Evolutionary conservation across 2,329 filamentous ascomycete species (phyloP).

Genomic region (Sphaerulina musiva): DNA sequence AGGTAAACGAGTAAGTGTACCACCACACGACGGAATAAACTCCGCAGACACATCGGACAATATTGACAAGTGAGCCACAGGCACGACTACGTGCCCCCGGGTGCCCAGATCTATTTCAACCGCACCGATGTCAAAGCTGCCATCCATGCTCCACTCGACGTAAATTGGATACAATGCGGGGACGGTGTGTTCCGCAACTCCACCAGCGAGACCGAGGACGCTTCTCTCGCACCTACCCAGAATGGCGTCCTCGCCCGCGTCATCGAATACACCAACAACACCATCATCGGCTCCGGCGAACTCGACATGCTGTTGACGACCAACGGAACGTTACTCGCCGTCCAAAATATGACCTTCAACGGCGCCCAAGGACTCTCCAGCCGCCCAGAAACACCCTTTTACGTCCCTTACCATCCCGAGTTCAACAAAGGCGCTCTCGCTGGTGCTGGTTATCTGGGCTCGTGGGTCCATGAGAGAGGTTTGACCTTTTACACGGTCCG

Average conservation of each 20-base stretch:
- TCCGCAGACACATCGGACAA: not conserved
- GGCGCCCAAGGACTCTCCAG: conserved; percentile 43
- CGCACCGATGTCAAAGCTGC: conserved; percentile 47
- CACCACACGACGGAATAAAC: too few species aligned
- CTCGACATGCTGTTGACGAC: conserved; percentile 46
- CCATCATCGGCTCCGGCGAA: conserved; percentile 32
- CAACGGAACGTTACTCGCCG: conserved; percentile 47
- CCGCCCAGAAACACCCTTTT: conserved; percentile 38
- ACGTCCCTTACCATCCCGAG: conserved; percentile 41
- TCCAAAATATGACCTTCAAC: conserved; percentile 53
- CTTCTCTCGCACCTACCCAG: conserved; percentile 20
- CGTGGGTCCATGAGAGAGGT: conserved; percentile 40
- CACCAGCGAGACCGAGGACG: conserved; percentile 11
- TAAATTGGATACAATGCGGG: conserved; percentile 27
- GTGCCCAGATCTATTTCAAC: conserved; percentile 42
- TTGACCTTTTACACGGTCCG: conserved; percentile 30
- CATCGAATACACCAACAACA: conserved; percentile 32
- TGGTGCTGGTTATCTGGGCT: conserved; percentile 39
- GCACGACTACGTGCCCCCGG: not conserved
- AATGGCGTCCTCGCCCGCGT: conserved; percentile 21
- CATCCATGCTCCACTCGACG: conserved; percentile 37
- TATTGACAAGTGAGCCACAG: not conserved
- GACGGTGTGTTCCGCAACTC: conserved; percentile 27
- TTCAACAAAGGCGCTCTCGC: conserved; percentile 31
- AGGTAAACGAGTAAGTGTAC: conserved; percentile 1